Evolutionary conservation across 177 flowering plant genomes (phyloP).

Genomic region (Vitis hybrid): DNA sequence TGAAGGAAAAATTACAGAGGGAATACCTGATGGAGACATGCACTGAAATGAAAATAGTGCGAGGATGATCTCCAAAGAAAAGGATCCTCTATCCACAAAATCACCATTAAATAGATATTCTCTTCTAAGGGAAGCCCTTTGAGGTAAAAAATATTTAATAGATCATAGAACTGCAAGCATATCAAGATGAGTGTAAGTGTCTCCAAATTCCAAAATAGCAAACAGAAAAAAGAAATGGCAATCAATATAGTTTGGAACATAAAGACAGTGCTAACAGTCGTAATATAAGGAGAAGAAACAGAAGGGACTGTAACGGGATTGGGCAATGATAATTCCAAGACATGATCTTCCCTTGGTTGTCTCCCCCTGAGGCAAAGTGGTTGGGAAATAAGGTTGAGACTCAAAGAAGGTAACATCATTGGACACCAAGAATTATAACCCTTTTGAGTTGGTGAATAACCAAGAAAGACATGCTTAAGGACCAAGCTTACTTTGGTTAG

Average conservation of each 20-base stretch:
- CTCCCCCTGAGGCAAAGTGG: too few relatives aligned
- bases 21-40: constrained; percentile 89
- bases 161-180: constrained; percentile 86
- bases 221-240: neutral
- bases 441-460: too few relatives aligned
- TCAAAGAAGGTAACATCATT: too few relatives aligned
- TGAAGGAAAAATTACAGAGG: neutral
- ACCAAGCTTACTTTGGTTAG: too few relatives aligned
- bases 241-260: neutral
- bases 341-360: too few relatives aligned
- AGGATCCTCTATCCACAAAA: constrained; percentile 97
- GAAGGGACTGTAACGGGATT: too few relatives aligned
- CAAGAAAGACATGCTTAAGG: too few relatives aligned
- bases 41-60: constrained; percentile 96
- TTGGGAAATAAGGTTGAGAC: too few relatives aligned
- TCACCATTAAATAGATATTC: constrained; percentile 96
- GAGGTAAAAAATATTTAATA: constrained; percentile 91
- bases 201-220: neutral
- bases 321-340: too few relatives aligned
- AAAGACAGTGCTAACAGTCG: too few relatives aligned
- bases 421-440: too few relatives aligned
- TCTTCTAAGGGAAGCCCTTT: constrained; percentile 97
- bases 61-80: constrained; percentile 91
- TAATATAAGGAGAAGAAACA: too few relatives aligned
- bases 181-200: neutral